Base-by-base conservation (phyloP, 768 basidiomycete species). In the Collybia mongolica region DNA sequence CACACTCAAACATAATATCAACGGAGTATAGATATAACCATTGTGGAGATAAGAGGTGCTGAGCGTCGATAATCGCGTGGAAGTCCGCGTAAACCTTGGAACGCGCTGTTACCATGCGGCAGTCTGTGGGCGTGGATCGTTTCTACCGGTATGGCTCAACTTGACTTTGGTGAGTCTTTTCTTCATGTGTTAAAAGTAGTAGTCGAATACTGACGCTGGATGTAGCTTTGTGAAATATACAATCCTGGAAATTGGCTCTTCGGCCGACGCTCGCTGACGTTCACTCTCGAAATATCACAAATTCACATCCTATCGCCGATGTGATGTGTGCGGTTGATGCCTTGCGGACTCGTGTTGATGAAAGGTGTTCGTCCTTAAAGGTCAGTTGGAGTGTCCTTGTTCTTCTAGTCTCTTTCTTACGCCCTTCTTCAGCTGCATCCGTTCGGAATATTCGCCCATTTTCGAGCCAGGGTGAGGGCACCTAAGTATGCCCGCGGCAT, bases 301-400 rank as follows among this genome's bases (percentile, higher is more conserved):
- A 11, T 41, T 14, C 40, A 41, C 40, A 26, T 47, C n/a, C 14
- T 28, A 28, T 47, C 22, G 37, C 37, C 23, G 44, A 11, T 19
- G 9, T 47, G 23, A 39, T 39, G 40, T 41, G 15, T 11, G 18
- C 17, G 14, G 20, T 14, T 9, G 40, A 14, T 26, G 40, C 40
- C n/a, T 26, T 41, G 29, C 29, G 35, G 26, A 39, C 23, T 39
- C 48, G 48, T 49, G 48, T 49, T 49, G 48, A 49, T 49, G 48
- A 39, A 1, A n/a, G 17, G 20, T 15, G 24, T 26, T 2, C 40
- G 14, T 17, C 8, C 17, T 41, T 41, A 20, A 26, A 22, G 20
- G 20, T 41, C 24, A 26, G 20, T 26, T n/a, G n/a, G 39, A 41
- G 9, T 41, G 12, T 14, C 24, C 9, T 41, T 20, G 40, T 41